phyloP scores from a whole-genome alignment of 208 protist genomes.

The Acanthamoeba royreba region DNA sequence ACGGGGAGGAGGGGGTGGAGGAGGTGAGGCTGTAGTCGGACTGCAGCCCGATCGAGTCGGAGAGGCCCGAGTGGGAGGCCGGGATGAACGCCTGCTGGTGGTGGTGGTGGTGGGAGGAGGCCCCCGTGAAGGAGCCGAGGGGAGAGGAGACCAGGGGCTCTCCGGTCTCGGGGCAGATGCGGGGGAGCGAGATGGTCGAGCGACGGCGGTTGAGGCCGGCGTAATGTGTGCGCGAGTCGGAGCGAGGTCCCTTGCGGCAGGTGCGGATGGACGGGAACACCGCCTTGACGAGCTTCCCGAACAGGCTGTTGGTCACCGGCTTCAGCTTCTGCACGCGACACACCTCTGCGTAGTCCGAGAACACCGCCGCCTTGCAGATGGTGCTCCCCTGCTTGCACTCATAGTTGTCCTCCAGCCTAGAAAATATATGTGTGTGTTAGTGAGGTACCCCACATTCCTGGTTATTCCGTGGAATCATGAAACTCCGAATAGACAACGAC shows the following conservation, averaged over 20 bases:
- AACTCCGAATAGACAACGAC: no score
- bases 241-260: conserved; percentile 26
- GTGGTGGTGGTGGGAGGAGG: background rate
- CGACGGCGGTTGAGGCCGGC: background rate
- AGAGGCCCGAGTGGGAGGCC: background rate
- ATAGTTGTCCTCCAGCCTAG: conserved; percentile 28
- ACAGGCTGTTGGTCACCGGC: conserved; percentile 40
- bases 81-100: background rate
- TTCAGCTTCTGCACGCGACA: background rate
- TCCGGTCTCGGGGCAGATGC: background rate
- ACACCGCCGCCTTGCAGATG: conserved; percentile 17
- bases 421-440: no score
- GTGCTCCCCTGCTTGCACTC: background rate
- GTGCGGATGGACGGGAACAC: conserved; percentile 4
- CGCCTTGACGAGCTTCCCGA: conserved; percentile 32
- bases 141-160: background rate
- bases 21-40: background rate
- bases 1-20: background rate
- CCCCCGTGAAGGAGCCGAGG: background rate
- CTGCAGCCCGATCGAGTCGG: no score
- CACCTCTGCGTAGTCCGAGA: background rate
- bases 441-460: no score
- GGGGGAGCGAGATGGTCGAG: background rate
- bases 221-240: conserved; percentile 19
- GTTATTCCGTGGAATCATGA: no score